phyloP scores from a whole-genome alignment of 1,139 yeast species.

The Geotrichum aggregatum region DNA sequence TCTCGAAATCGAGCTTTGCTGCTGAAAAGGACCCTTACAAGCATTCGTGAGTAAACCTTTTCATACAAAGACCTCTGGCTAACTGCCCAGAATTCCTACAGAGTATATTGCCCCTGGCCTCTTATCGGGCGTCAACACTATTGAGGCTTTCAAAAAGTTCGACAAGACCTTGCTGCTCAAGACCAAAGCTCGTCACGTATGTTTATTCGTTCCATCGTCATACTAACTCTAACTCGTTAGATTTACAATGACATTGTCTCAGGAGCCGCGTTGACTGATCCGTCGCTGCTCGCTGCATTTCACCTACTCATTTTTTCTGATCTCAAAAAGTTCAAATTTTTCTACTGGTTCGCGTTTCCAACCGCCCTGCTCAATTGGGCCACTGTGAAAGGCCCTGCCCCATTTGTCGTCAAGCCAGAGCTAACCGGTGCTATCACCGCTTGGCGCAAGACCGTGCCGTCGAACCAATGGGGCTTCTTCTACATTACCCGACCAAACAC shows the following conservation, averaged over 20 bases:
- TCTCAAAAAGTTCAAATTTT: constrained; percentile 78
- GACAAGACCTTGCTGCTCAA: constrained; percentile 59
- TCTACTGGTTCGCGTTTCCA: constrained; percentile 88
- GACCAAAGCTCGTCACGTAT: constrained; percentile 42
- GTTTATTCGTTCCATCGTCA: constrained; percentile 13
- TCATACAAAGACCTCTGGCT: too few relatives aligned
- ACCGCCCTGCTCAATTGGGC: constrained; percentile 39
- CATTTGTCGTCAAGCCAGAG: neutral
- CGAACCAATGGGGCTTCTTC: constrained; percentile 35
- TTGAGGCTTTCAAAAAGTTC: constrained; percentile 70
- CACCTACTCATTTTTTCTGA: constrained; percentile 73
- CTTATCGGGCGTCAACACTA: constrained; percentile 69
- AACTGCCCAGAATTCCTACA: too few relatives aligned
- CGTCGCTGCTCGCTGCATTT: constrained; percentile 48
- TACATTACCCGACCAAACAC: constrained; percentile 20
- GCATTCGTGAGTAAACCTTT: neutral
- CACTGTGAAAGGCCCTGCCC: constrained; percentile 13
- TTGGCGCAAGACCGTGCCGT: constrained; percentile 24
- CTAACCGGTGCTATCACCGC: constrained; percentile 3
- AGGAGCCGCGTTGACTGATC: constrained; percentile 39
- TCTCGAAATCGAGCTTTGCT: constrained; percentile 31
- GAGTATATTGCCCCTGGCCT: constrained; percentile 36
- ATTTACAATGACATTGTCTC: constrained; percentile 35
- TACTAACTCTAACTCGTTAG: neutral
- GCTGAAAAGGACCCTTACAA: too few relatives aligned